phyloP scores from a whole-genome alignment of 2,329 filamentous ascomycete genomes.

The Sclerotinia glacialis region DNA sequence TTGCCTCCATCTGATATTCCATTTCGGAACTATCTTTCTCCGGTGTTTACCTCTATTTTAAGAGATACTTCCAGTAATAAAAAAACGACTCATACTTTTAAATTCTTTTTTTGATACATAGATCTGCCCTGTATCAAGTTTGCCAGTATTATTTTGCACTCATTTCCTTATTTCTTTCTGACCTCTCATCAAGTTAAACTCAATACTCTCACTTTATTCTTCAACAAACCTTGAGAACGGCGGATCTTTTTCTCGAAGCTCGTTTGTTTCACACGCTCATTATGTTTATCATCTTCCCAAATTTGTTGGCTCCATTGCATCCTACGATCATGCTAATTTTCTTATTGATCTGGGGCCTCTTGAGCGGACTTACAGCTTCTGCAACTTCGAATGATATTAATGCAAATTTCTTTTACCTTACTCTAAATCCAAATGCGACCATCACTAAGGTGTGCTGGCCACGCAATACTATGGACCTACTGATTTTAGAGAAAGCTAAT shows the following conservation, averaged over 20 bases:
- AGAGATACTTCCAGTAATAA: not conserved
- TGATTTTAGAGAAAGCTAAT: not conserved
- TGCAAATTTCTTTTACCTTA: slow-evolving; percentile 13
- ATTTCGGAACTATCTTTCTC: not conserved
- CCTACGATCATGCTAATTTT: not conserved
- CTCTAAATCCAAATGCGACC: not conserved
- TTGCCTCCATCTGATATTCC: not conserved
- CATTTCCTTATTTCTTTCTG: not conserved
- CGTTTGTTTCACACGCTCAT: not conserved
- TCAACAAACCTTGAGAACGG: not conserved
- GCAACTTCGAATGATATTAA: not conserved
- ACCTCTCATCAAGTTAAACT: not conserved
- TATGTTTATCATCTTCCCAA: not conserved
- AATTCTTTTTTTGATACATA: not conserved
- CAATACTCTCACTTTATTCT: not conserved
- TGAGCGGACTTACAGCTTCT: not conserved
- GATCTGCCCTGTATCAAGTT: not conserved
- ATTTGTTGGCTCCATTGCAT: not conserved
- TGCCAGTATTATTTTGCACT: not conserved
- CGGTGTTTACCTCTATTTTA: not conserved
- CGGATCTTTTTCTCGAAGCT: not conserved
- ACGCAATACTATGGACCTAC: too few relatives aligned
- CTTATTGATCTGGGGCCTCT: not conserved
- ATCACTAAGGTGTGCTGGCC: not conserved
- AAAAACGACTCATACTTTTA: not conserved